Evolutionary conservation across 805 yeast species (phyloP), one percentile per base, ranked within the genome.

Genomic region (Naumovozyma dairenensis): DNA sequence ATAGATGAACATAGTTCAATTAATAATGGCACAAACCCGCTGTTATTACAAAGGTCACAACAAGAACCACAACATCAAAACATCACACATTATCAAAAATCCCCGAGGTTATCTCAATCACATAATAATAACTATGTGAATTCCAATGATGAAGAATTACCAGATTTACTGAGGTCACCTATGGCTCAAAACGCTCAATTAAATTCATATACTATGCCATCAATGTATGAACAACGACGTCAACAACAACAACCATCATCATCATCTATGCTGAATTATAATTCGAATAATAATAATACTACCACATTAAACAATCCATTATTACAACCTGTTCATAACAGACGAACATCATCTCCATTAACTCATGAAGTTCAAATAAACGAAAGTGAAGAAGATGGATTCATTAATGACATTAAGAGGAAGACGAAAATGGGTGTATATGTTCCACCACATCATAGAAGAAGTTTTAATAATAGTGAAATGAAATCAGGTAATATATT

Each of bases 381-480:
- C 21, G 21, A 10, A 22, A 5, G 5, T 12, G 24, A 20, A 18
- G 24, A 18, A 3, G 15, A 19, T 15, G 33, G n/a, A n/a, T n/a
- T n/a, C n/a, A n/a, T n/a, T n/a, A n/a, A n/a, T n/a, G n/a, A n/a
- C n/a, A n/a, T n/a, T n/a, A n/a, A n/a, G n/a, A n/a, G n/a, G n/a
- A n/a, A n/a, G n/a, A n/a, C n/a, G n/a, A 53, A 48, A 35, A 39
- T 52, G 1, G 59, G 59, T 8, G 48, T 52, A 19, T 71, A 71
- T 42, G 59, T 71, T 15, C 76, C 75, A 18, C 77, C 77, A 10
- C 77, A 71, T 45, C 74, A 69, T 38, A 60, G 77, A 44, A 57
- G 65, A 34, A 59, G 38, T 42, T 46, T 24, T 12, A 12, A 45
- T 31, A 42, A 40, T 40, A 2, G 16, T 13, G 17, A 27, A 12